These are phyloP conservation scores for Botryotinia globosa DNA, from an alignment of 2,329 filamentous ascomycete species.

Conservation along the genomic window DNA sequence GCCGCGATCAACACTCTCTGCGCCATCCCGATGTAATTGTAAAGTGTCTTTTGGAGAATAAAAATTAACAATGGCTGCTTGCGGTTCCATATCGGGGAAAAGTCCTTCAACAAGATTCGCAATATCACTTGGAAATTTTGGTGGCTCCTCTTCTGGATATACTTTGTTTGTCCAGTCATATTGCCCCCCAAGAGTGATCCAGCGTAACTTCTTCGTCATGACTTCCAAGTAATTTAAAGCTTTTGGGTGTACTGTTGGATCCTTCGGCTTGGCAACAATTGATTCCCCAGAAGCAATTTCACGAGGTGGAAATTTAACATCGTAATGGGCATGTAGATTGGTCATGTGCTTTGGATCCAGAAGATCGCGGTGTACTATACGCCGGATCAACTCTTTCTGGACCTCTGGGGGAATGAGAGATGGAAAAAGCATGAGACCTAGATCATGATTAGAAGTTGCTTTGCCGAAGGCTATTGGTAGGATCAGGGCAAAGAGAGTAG, in stretches of 20 bases:
- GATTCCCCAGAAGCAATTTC: constrained; percentile 2
- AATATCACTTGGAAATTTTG: constrained; percentile 72
- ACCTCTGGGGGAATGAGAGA: constrained; percentile 65
- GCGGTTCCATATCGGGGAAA: constrained; percentile 74
- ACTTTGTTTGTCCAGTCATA: constrained; percentile 91
- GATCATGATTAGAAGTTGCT: constrained; percentile 26
- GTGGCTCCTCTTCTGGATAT: constrained; percentile 69
- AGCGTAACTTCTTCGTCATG: constrained; percentile 78
- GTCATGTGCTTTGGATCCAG: constrained; percentile 73
- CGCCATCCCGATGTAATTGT: constrained; percentile 90
- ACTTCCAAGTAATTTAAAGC: constrained; percentile 67
- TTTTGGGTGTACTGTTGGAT: constrained; percentile 66
- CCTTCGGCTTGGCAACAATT: constrained; percentile 63
- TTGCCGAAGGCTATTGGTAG: background rate
- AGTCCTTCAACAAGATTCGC: constrained; percentile 62
- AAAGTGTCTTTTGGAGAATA: constrained; percentile 89
- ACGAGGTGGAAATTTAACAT: constrained; percentile 57
- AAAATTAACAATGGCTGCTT: constrained; percentile 92
- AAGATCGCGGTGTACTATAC: constrained; percentile 75
- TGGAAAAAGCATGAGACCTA: constrained; percentile 78
- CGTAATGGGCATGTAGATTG: constrained; percentile 84
- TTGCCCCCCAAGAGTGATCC: constrained; percentile 92
- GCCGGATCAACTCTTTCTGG: constrained; percentile 68
- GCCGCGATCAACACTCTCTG: constrained; percentile 74
- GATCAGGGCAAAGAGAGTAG: background rate